These are phyloP conservation scores for Olyra latifolia DNA, from an alignment of 176 grass and related monocot species.

Conservation along the genomic window DNA sequence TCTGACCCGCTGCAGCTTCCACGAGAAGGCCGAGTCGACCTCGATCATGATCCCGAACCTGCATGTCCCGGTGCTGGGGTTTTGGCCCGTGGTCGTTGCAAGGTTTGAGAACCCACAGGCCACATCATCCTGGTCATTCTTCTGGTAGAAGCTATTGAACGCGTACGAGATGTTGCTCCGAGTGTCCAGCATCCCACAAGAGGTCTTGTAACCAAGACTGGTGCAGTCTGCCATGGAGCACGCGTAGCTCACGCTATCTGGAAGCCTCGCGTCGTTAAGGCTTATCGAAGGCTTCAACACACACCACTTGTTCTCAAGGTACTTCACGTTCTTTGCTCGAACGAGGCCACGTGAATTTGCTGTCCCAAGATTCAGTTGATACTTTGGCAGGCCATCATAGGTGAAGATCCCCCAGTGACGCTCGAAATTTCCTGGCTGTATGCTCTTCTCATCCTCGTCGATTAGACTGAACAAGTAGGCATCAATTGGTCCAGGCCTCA, in stretches of 20 bases:
- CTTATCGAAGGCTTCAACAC: constrained; percentile 72
- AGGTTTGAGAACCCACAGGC: constrained; percentile 81
- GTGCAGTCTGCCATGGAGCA: constrained; percentile 88
- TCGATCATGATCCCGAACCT: constrained; percentile 91
- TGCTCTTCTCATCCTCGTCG: constrained; percentile 94
- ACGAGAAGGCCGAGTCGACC: constrained; percentile 64
- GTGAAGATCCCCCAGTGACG: constrained; percentile 97
- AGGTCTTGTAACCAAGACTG: constrained; percentile 88
- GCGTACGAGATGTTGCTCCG: constrained; percentile 87
- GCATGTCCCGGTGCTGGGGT: constrained; percentile 82
- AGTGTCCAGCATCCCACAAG: constrained; percentile 66
- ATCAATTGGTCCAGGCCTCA: constrained; percentile 74
- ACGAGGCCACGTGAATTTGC: constrained; percentile 41
- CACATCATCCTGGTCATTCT: constrained; percentile 93
- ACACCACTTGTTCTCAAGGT: constrained; percentile 95
- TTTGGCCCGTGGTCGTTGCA: constrained; percentile 68
- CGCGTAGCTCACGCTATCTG: constrained; percentile 66
- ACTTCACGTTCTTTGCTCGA: constrained; percentile 51
- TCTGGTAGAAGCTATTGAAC: constrained; percentile 93
- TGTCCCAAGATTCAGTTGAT: constrained; percentile 60
- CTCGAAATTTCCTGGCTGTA: constrained; percentile 96
- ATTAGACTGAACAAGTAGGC: constrained; percentile 93
- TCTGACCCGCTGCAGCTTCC: constrained; percentile 26
- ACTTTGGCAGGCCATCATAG: constrained; percentile 83
- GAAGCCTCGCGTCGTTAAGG: constrained; percentile 48